A percentile compares a stretch with the other conserved stretches of the same genome.
Conservation (phyloP, 495 filamentous ascomycete genomes). For the Trichoderma asperelloides region DNA sequence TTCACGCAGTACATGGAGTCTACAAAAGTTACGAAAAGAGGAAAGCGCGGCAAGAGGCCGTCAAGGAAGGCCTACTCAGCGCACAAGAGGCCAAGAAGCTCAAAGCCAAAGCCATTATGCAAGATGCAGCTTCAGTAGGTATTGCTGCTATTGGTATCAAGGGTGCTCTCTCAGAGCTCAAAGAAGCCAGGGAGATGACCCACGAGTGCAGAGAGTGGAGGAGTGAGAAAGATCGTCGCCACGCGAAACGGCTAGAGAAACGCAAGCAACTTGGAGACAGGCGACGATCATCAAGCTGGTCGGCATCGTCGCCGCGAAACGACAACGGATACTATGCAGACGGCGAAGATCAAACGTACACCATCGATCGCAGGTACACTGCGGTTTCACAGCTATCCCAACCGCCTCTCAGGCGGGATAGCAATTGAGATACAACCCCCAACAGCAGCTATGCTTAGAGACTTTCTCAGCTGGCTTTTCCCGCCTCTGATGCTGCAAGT, state of each 20-base stretch:
- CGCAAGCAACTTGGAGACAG: conserved; percentile 15
- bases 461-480: background rate
- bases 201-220: conserved; percentile 36
- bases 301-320: conserved; percentile 25
- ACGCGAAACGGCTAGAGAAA: conserved; percentile 30
- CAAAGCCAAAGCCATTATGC: conserved; percentile 62
- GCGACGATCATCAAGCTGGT: conserved; percentile 20
- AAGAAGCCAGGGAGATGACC: conserved; percentile 34
- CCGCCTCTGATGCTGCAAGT: background rate
- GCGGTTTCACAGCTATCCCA: background rate
- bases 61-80: conserved; percentile 65
- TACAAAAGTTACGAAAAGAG: conserved; percentile 70
- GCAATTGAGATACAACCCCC: background rate
- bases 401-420: background rate
- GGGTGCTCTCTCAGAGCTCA: conserved; percentile 61
- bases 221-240: conserved; percentile 30
- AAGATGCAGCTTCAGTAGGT: conserved; percentile 70
- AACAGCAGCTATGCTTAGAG: background rate
- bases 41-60: conserved; percentile 56
- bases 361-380: background rate
- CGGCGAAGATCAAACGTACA: background rate
- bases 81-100: conserved; percentile 65
- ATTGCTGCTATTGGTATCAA: conserved; percentile 83
- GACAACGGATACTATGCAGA: conserved; percentile 18
- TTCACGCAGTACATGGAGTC: conserved; percentile 76